Evolutionary conservation across 2,329 filamentous ascomycete species (phyloP), one percentile per base, ranked within the genome.

Genomic region (Cercospora brassicicola): DNA sequence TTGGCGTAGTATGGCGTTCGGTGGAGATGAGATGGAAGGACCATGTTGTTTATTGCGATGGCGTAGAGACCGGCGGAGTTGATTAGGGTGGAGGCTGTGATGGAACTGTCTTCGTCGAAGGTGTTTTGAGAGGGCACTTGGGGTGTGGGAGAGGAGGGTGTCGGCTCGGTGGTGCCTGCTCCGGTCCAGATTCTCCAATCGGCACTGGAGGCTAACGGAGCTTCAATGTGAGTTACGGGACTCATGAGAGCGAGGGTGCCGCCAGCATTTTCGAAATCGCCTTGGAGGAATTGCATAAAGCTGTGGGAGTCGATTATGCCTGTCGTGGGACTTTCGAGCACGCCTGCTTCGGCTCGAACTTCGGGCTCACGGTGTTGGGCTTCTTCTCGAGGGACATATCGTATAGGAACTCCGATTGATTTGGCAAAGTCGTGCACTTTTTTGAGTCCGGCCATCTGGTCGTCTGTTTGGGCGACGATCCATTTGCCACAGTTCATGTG

Each of bases 281-380:
- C 93, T 69, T 90, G 87, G 15, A 99, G 84, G 74, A 87, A 90
- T 39, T 90, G 84, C 94, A 98, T 98, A 62, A 94, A 84, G 0
- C 87, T 84, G 77, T 99, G 94, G 4, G 88, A 91, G 78, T 98
- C 94, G 4, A 99, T 84, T 73, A 99, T 98, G 1, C 95, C 95
- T 0, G 94, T 98, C 0, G 89, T 90, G 0, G 91, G 88, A 71
- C 89, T 92, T 79, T 96, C 93, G n/a, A 98, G 86, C 2, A 93
- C 88, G 4, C 91, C 94, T 0, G 85, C 84, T 56, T 84, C 82
- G 2, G 92, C 93, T 10, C 86, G 84, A 2, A 98, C 92, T 30
- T 88, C 88, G 0, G 94, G 93, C 76, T 97, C 94, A 6, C 87
- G 80, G 0, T 81, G 74, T 30, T 78, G 76, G 0, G 91, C 89